Conservation (phyloP, 1,284 basidiomycete genomes). For the Xanthoconium separans region DNA sequence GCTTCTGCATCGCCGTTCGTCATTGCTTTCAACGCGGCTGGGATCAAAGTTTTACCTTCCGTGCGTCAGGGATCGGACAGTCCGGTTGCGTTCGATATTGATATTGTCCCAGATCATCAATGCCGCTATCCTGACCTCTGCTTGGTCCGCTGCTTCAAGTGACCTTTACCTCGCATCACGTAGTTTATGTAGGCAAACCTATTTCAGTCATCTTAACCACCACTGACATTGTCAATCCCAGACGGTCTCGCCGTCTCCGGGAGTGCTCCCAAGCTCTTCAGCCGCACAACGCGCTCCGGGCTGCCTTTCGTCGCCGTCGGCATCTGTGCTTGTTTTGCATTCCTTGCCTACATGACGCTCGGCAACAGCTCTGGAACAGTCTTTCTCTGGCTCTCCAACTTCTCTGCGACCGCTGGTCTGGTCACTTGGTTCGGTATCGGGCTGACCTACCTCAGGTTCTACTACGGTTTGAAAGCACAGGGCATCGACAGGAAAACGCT, state of each 20-base stretch:
- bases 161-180: constrained; percentile 29
- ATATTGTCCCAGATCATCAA: constrained; percentile 50
- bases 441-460: constrained; percentile 26
- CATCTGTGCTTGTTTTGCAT: constrained; percentile 49
- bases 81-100: background rate
- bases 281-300: constrained; percentile 51
- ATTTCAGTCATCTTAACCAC: background rate
- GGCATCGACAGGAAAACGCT: constrained; percentile 38
- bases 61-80: constrained; percentile 23
- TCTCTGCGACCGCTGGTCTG: constrained; percentile 45
- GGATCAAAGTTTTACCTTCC: constrained; percentile 51
- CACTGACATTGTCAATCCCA: constrained; percentile 12
- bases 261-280: constrained; percentile 60
- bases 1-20: constrained; percentile 51
- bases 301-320: constrained; percentile 57
- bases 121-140: constrained; percentile 61
- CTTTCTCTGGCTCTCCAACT: constrained; percentile 61
- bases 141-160: constrained; percentile 50
- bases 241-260: constrained; percentile 60
- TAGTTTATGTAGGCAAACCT: constrained; percentile 18
- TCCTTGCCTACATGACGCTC: constrained; percentile 55
- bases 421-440: constrained; percentile 65
- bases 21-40: constrained; percentile 48
- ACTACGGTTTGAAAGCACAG: constrained; percentile 1
- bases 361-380: constrained; percentile 47